phyloP scores from a whole-genome alignment of 2,329 filamentous ascomycete species.

The Pseudogymnoascus sp. region DNA sequence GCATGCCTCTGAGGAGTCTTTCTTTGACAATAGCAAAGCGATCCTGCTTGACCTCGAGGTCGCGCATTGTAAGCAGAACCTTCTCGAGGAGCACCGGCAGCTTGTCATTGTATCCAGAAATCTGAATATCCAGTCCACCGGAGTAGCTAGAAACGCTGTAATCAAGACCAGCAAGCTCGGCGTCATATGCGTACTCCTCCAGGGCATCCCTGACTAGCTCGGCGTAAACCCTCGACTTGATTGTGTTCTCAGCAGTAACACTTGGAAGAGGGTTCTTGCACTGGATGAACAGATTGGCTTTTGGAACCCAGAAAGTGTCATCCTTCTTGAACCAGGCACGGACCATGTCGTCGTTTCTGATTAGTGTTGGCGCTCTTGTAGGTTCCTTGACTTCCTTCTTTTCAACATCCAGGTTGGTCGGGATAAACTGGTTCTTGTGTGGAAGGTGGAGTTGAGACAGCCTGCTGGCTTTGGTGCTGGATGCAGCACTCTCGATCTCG shows the following conservation, averaged over 20 bases:
- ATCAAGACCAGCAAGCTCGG: slow-evolving; percentile 80
- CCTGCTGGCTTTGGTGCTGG: slow-evolving; percentile 48
- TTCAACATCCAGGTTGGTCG: slow-evolving; percentile 84
- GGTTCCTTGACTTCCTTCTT: slow-evolving; percentile 82
- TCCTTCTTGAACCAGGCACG: slow-evolving; percentile 98
- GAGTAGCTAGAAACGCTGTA: slow-evolving; percentile 70
- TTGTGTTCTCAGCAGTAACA: slow-evolving; percentile 66
- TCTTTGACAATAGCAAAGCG: slow-evolving; percentile 91
- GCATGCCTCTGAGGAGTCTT: slow-evolving; percentile 63
- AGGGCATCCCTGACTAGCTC: slow-evolving; percentile 83
- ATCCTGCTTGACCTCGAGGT: slow-evolving; percentile 76
- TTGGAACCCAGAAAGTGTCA: slow-evolving; percentile 96
- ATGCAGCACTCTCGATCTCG: slow-evolving; percentile 58
- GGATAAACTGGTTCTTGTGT: slow-evolving; percentile 92
- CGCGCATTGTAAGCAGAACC: slow-evolving; percentile 73
- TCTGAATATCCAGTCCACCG: slow-evolving; percentile 66
- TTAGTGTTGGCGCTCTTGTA: slow-evolving; percentile 64
- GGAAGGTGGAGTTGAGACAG: slow-evolving; percentile 73
- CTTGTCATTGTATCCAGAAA: slow-evolving; percentile 95
- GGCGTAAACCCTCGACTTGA: slow-evolving; percentile 73
- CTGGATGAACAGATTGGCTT: slow-evolving; percentile 77
- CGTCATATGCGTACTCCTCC: slow-evolving; percentile 91
- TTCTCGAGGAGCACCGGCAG: slow-evolving; percentile 84
- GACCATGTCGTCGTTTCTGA: slow-evolving; percentile 73
- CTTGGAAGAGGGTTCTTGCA: slow-evolving; percentile 72